phyloP scores from a whole-genome alignment of 441 rosid species.

The Mallotus japonicus region DNA sequence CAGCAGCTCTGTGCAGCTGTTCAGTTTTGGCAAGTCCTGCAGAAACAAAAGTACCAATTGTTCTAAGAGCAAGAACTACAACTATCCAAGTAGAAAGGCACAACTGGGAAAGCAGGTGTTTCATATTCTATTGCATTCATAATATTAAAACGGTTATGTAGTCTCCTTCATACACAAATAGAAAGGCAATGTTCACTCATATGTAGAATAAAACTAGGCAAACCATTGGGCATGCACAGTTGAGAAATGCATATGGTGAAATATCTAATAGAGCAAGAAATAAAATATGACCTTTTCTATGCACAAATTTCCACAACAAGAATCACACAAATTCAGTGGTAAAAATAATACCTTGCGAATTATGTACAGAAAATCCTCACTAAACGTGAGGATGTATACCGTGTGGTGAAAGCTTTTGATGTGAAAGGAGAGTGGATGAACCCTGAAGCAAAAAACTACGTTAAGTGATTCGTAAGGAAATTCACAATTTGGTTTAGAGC shows the following conservation, averaged over 20 bases:
- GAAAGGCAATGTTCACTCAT: not conserved
- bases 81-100: not conserved
- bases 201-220: no score
- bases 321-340: not conserved
- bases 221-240: not conserved
- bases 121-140: not conserved
- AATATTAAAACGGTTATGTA: not conserved
- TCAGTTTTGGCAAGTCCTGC: constrained; percentile 87
- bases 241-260: not conserved
- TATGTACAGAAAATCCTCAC: constrained; percentile 76
- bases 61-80: no score
- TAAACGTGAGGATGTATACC: constrained; percentile 80
- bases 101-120: not conserved
- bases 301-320: not conserved
- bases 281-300: not conserved
- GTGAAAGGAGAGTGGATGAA: constrained; percentile 55
- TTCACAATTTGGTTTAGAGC: not conserved
- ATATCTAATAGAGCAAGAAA: not conserved
- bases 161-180: not conserved
- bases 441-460: constrained; percentile 58
- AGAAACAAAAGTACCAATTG: not conserved
- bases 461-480: constrained; percentile 77
- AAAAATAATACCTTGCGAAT: constrained; percentile 65
- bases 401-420: constrained; percentile 62
- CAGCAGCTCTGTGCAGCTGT: constrained; percentile 76